These are phyloP conservation scores for Colletotrichum tropicicola DNA, from an alignment of 2,329 filamentous ascomycete genomes.

Conservation along the genomic window DNA sequence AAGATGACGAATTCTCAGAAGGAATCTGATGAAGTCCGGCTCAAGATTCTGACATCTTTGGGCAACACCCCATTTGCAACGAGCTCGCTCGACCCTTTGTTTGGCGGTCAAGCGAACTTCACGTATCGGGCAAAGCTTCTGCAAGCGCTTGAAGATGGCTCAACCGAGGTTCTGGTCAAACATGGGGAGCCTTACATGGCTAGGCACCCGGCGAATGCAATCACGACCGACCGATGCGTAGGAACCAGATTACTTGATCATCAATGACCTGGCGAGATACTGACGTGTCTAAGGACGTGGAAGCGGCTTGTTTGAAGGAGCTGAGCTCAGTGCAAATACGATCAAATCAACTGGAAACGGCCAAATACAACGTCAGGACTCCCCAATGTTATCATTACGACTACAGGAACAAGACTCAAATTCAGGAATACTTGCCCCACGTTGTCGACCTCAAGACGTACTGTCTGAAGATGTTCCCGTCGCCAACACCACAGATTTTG, in stretches of 20 bases:
- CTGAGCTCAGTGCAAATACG: background rate
- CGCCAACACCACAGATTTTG: conserved; percentile 23
- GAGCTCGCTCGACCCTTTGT: background rate
- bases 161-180: background rate
- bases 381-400: conserved; percentile 59
- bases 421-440: conserved; percentile 61
- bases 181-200: background rate
- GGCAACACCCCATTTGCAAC: background rate
- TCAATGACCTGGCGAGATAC: background rate
- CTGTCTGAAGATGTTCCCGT: conserved; percentile 46
- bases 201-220: background rate
- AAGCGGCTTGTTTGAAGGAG: background rate
- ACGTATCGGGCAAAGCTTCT: background rate
- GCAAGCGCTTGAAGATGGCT: background rate
- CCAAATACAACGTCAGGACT: conserved; percentile 49
- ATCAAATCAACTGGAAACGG: background rate
- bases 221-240: conserved; percentile 1
- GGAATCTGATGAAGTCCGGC: background rate
- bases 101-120: background rate
- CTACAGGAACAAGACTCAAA: conserved; percentile 55
- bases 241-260: background rate
- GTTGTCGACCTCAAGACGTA: conserved; percentile 60
- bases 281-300: background rate
- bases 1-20: too few relatives aligned
- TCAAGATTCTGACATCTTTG: background rate